Conservation (phyloP, 2,329 filamentous ascomycete genomes). For the Coniella lustricola region DNA sequence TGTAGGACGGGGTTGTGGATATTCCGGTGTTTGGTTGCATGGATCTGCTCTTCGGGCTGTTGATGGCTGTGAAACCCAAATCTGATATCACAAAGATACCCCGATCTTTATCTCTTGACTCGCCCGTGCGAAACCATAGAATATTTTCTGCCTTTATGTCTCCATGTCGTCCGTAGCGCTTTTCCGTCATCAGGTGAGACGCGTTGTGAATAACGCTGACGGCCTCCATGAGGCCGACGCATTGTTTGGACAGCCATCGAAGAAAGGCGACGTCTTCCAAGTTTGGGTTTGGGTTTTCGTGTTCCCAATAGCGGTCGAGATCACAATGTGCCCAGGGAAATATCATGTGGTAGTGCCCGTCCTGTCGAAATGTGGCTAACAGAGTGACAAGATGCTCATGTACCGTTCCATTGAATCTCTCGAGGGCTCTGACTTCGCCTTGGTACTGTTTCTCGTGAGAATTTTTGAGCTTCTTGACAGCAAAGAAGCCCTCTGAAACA, state of each 20-base stretch:
- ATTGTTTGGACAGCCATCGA: constrained; percentile 6
- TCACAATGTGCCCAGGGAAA: constrained; percentile 8
- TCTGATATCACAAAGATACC: constrained; percentile 11
- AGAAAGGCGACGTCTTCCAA: not conserved
- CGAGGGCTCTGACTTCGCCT: not conserved
- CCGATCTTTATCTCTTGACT: not conserved
- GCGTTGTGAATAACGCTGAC: constrained; percentile 5
- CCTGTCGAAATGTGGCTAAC: not conserved
- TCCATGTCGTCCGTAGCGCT: constrained; percentile 14
- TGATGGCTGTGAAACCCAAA: constrained; percentile 10
- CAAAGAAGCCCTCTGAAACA: constrained; percentile 3
- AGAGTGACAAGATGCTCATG: constrained; percentile 8
- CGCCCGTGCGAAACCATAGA: constrained; percentile 13
- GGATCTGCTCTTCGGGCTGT: constrained; percentile 5
- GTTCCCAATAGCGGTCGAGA: not conserved
- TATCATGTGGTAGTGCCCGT: not conserved
- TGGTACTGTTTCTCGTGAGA: not conserved
- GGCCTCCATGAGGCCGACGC: constrained; percentile 5
- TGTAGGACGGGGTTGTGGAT: constrained; percentile 6
- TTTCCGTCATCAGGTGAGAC: not conserved
- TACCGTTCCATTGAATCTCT: not conserved
- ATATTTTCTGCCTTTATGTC: constrained; percentile 22
- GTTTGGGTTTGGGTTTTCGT: not conserved
- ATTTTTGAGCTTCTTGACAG: not conserved
- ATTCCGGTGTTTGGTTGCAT: constrained; percentile 2